Evolutionary conservation across 495 filamentous ascomycete species (phyloP).

Genomic region (Aspergillus nidulans): DNA sequence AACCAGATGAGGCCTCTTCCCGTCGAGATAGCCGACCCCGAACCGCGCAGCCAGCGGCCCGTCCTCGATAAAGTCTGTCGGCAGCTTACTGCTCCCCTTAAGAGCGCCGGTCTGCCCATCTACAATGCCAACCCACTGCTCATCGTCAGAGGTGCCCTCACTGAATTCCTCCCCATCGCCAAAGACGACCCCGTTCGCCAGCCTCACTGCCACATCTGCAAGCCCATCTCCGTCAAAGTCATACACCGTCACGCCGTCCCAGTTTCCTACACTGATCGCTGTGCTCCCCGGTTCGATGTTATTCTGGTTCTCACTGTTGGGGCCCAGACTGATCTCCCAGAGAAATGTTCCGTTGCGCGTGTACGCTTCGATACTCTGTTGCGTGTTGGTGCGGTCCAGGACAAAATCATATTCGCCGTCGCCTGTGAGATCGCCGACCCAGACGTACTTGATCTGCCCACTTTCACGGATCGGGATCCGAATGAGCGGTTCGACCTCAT

Average conservation of each 20-base stretch:
- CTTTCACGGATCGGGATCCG: no score
- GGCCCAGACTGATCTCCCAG: background rate
- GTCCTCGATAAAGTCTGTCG: constrained; percentile 4
- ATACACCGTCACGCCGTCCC: constrained; percentile 9
- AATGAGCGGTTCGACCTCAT: no score
- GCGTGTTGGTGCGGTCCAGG: background rate
- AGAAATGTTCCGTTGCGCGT: background rate
- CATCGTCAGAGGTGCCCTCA: background rate
- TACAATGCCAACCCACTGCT: no score
- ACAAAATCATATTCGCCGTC: constrained; percentile 12
- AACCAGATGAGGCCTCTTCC: background rate
- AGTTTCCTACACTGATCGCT: background rate
- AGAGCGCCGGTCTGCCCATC: no score
- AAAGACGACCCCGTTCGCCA: constrained; percentile 7
- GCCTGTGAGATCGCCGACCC: constrained; percentile 9
- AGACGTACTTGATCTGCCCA: background rate
- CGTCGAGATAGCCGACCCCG: constrained; percentile 5
- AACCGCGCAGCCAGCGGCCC: constrained; percentile 5
- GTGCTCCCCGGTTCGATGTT: constrained; percentile 3
- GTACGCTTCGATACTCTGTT: background rate
- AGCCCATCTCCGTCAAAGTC: constrained; percentile 7
- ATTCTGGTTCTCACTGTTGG: constrained; percentile 12
- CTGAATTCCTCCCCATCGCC: constrained; percentile 3
- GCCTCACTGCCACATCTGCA: constrained; percentile 1
- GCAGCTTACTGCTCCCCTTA: background rate